A percentile compares a stretch with the other conserved stretches of the same genome.
Evolutionary conservation across 805 yeast species (phyloP).

Genomic region (Lachancea quebecensis): DNA sequence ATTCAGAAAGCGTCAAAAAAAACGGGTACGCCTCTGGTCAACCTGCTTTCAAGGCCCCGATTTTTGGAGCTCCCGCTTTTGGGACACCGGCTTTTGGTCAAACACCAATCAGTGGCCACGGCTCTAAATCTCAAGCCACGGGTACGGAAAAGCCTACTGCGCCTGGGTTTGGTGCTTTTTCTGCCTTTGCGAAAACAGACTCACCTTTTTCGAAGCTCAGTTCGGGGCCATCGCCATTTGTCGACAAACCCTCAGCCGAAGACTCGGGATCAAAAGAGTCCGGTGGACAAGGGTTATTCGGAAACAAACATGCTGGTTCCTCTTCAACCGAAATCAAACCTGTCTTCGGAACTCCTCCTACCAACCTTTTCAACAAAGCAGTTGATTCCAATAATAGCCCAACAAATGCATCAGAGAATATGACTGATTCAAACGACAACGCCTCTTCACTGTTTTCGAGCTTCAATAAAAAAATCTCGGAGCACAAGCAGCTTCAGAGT

Average conservation of each 20-base stretch:
- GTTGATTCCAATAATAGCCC: background rate
- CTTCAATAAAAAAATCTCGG: background rate
- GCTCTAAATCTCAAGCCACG: background rate
- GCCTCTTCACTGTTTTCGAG: background rate
- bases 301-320: background rate
- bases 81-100: constrained; percentile 7
- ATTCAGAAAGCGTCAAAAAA: no score
- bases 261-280: no score
- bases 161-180: constrained; percentile 3
- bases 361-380: background rate
- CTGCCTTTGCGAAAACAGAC: constrained; percentile 1
- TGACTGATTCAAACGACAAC: background rate
- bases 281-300: no score
- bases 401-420: background rate
- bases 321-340: background rate
- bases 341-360: background rate
- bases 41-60: constrained; percentile 5
- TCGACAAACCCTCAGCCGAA: no score
- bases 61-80: constrained; percentile 13
- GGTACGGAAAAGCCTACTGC: background rate
- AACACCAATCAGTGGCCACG: background rate
- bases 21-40: no score
- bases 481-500: background rate
- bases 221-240: background rate
- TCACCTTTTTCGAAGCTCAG: constrained; percentile 2